Conservation (phyloP, 768 basidiomycete genomes). For the Tricholoma flavovirens region DNA sequence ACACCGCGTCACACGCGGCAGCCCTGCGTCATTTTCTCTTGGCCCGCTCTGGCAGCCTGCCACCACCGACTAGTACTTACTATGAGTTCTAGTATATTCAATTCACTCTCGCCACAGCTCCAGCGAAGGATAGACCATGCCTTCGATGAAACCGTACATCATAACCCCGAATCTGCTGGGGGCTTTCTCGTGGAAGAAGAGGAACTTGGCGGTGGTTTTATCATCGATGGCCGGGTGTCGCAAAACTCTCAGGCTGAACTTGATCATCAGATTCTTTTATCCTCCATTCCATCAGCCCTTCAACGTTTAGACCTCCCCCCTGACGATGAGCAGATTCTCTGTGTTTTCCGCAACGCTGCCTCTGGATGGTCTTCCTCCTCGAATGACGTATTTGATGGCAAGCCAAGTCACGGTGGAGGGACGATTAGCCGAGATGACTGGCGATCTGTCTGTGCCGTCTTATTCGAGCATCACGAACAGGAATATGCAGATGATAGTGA, state of each 20-base stretch:
- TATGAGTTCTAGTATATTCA: no score
- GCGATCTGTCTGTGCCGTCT: conserved; percentile 73
- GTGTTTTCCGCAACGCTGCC: conserved; percentile 71
- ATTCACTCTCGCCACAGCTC: conserved; percentile 33
- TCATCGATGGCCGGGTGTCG: not conserved
- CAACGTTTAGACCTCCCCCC: conserved; percentile 57
- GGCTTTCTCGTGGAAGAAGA: no score
- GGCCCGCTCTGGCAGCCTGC: no score
- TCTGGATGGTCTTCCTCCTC: conserved; percentile 53
- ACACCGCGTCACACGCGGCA: no score
- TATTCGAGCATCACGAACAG: conserved; percentile 44
- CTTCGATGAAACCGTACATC: conserved; percentile 27
- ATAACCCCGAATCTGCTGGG: not conserved
- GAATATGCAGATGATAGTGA: conserved; percentile 23
- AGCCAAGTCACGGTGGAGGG: conserved; percentile 21
- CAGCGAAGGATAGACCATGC: conserved; percentile 48
- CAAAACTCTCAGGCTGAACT: conserved; percentile 13
- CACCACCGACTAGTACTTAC: no score
- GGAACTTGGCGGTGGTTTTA: not conserved
- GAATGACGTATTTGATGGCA: conserved; percentile 11
- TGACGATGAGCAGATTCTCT: conserved; percentile 68
- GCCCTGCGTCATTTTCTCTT: no score
- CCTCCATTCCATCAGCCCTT: conserved; percentile 56
- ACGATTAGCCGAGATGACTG: conserved; percentile 64
- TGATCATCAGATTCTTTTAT: conserved; percentile 42